Percentiles rank a stretch among this genome's conserved stretches.
Conservation (phyloP, 1,284 basidiomycete genomes). For the Tausonia pullulans region DNA sequence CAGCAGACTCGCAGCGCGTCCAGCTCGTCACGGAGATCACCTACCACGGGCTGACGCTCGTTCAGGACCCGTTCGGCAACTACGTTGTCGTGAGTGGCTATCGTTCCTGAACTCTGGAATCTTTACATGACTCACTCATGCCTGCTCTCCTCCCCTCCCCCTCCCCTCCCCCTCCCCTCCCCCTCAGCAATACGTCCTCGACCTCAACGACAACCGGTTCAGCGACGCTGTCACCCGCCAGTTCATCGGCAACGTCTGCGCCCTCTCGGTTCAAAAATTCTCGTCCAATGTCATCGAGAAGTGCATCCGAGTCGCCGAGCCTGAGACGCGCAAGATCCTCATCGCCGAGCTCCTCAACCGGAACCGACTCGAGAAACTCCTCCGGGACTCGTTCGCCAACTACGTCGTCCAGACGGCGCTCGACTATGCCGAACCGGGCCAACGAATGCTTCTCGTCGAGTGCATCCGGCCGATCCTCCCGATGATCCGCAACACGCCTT, state of each 20-base stretch:
- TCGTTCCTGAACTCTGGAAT: too few relatives aligned
- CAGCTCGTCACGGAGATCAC: slow-evolving; percentile 99
- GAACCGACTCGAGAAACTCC: slow-evolving; percentile 83
- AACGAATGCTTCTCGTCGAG: slow-evolving; percentile 74
- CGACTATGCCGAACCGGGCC: slow-evolving; percentile 82
- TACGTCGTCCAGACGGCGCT: slow-evolving; percentile 91
- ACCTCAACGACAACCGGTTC: slow-evolving; percentile 95
- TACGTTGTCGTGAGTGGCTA: slow-evolving; percentile 50
- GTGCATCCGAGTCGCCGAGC: slow-evolving; percentile 97
- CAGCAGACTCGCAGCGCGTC: slow-evolving; percentile 82
- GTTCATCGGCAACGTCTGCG: slow-evolving; percentile 94
- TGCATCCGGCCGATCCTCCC: slow-evolving; percentile 93
- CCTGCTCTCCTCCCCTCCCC: slow-evolving; percentile 3
- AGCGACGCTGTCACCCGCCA: slow-evolving; percentile 96
- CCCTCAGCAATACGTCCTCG: slow-evolving; percentile 83
- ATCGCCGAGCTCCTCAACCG: slow-evolving; percentile 94
- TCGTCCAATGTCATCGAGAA: slow-evolving; percentile 92
- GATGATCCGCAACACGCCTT: slow-evolving; percentile 90
- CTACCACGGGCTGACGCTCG: slow-evolving; percentile 91
- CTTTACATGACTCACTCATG: background rate
- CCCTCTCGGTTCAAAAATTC: slow-evolving; percentile 96
- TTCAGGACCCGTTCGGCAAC: slow-evolving; percentile 97
- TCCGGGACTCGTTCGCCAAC: slow-evolving; percentile 88
- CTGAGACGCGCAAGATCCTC: slow-evolving; percentile 81
- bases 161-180: too few relatives aligned